Percentiles rank a stretch among this genome's conserved stretches.
phyloP scores from a whole-genome alignment of 2,329 filamentous ascomycete genomes.

The Helminthosporium solani region DNA sequence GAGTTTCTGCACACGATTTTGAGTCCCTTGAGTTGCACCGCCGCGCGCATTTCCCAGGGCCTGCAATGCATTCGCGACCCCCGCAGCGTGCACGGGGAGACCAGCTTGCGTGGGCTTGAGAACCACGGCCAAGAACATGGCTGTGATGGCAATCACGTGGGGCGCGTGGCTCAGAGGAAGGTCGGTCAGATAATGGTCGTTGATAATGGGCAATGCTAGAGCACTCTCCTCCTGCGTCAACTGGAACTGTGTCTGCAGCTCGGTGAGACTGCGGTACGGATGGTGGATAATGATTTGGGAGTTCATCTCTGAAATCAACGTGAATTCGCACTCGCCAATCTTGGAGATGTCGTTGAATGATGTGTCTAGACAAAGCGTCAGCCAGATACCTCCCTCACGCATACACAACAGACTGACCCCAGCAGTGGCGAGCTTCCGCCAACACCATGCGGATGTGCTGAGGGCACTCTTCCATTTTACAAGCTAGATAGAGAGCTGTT shows the following conservation, averaged over 20 bases:
- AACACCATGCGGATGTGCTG: slow-evolving; percentile 93
- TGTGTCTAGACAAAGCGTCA: slow-evolving; percentile 28
- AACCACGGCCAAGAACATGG: slow-evolving; percentile 80
- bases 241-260: slow-evolving; percentile 67
- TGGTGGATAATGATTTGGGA: slow-evolving; percentile 89
- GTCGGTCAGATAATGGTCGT: slow-evolving; percentile 91
- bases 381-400: neutral
- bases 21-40: slow-evolving; percentile 36
- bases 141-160: slow-evolving; percentile 84
- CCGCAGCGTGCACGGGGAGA: slow-evolving; percentile 47
- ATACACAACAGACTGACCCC: slow-evolving; percentile 27
- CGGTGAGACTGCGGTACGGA: slow-evolving; percentile 78
- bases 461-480: slow-evolving; percentile 96
- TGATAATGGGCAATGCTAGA: slow-evolving; percentile 79
- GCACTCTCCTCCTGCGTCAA: slow-evolving; percentile 76
- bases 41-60: slow-evolving; percentile 34
- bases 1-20: slow-evolving; percentile 64
- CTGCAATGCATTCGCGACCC: slow-evolving; percentile 42
- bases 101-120: slow-evolving; percentile 65
- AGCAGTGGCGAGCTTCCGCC: slow-evolving; percentile 75
- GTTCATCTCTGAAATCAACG: slow-evolving; percentile 85
- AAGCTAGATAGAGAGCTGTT: slow-evolving; percentile 92
- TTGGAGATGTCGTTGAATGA: slow-evolving; percentile 67
- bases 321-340: slow-evolving; percentile 92
- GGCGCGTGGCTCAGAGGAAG: slow-evolving; percentile 82